Base-by-base conservation (phyloP, 106 monocot genomes). In the Triglochin maritima region DNA sequence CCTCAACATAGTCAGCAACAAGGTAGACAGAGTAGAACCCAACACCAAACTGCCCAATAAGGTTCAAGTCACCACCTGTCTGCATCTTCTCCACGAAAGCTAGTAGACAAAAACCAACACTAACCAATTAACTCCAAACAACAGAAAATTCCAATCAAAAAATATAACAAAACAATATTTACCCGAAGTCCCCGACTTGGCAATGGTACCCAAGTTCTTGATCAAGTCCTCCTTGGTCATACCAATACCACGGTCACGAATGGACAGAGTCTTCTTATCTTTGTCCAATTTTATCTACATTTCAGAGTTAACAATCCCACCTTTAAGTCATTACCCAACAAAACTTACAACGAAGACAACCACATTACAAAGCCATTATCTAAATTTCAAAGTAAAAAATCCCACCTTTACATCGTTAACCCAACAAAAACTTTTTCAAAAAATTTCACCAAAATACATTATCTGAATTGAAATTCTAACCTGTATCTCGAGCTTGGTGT, bases 21-120 rank as follows among this genome's bases (percentile, higher is more conserved):
- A 98, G 81, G 75, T 98, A 98, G 8, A 92, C 96, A 47, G 96
- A 98, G 65, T 98, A 98, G 77, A 96, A 96, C 2, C 95, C 95
- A 72, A 96, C 95, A 64, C 95, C 95, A 69, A 96, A 96, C 67
- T 96, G 96, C 17, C 96, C 96, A 64, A 98, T 98, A 50, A 98
- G 92, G 72, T 78, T 98, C 29, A 98, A 77, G 59, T 98, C 96
- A 66, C 96, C 96, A 13, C 96, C 86, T 41, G 86, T 82, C 79
- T 98, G 96, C 88, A 92, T 88, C 68, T 98, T 98, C 79, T 98
- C 96, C 65, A 98, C 76, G 78, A 98, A 98, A 70, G 96, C 96
- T 98, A 74, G 3, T 29, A 29, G 29, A 29, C 29, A 29, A 29
- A 29, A 76, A 11, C 12, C 9, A 54, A 54, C 53, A 54, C n/a